Base-by-base conservation (phyloP, 1,284 basidiomycete species). In the Boletus semigastroideus region DNA sequence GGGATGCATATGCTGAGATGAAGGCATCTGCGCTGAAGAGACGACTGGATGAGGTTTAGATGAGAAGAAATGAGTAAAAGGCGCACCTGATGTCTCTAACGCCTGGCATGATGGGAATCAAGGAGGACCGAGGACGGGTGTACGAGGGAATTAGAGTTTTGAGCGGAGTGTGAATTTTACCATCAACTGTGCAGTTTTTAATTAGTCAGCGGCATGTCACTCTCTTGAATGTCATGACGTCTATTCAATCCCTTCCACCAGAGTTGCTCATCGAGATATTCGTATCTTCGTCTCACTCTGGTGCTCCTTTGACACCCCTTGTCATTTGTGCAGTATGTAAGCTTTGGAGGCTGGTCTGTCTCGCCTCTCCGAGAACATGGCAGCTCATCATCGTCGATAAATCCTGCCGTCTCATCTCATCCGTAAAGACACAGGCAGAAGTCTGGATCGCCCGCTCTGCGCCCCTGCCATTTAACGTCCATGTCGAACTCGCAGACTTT, bases 1-100 rank as follows among this genome's bases (percentile, higher is more conserved):
- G 94, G 68, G 90, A 90, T 65, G 92, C 79, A 76, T 97, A 97
- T 68, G 94, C 94, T 59, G 81, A 67, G 74, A 96, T 95, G 80
- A 95, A 96, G 60, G 84, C 85, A 61, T 94, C 90, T 69, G 94
- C 90, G 75, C 90, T 92, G 72, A 39, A 14, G 7, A 6, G 25
- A 2, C 6, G 20, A 31, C 5, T 19, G 22, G 33, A 33, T 25
- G 31, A 22, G 5, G 1, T 9, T 5, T 8, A 11, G 16, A 0
- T 17, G 1, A 22, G 7, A 33, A 13, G 5, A 0, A 9, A 4
- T 1, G 31, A n/a, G n/a, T 16, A 10, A 31, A 25, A 46, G 38
- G 74, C 79, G 68, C 63, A 92, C 92, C 88, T 88, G 74, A 94
- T 86, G 76, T 94, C 92, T 79, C 92, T 80, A 78, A 94, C 92